These are phyloP conservation scores for Nadsonia starkeyi-henricii DNA, from an alignment of 1,139 yeast species.

Conservation along the genomic window DNA sequence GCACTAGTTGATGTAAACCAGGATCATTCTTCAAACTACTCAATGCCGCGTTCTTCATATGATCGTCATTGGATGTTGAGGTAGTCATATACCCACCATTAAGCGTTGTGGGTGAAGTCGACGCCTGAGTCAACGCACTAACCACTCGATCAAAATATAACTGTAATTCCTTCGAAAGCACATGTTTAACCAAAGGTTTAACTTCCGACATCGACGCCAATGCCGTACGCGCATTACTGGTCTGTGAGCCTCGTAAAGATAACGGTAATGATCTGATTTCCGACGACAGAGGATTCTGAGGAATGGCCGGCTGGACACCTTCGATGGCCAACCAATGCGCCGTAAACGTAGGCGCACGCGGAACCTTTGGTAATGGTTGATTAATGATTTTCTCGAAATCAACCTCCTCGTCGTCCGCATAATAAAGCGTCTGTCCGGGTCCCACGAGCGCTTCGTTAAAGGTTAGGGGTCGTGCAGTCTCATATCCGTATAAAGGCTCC, in stretches of 20 bases:
- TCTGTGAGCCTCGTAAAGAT: conserved; percentile 28
- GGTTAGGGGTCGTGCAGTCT: conserved; percentile 37
- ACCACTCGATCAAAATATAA: conserved; percentile 85
- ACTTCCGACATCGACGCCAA: conserved; percentile 41
- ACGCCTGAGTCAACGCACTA: conserved; percentile 54
- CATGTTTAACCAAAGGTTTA: conserved; percentile 93
- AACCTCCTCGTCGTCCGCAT: conserved; percentile 80
- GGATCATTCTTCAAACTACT: conserved; percentile 81
- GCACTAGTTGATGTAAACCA: conserved; percentile 91
- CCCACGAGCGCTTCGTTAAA: conserved; percentile 80
- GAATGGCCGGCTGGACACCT: conserved; percentile 96
- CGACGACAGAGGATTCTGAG: conserved; percentile 83
- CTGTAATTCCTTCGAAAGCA: conserved; percentile 84
- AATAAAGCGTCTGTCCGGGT: conserved; percentile 88
- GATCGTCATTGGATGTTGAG: conserved; percentile 32
- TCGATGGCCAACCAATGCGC: conserved; percentile 99
- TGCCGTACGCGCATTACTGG: conserved; percentile 21
- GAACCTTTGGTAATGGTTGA: conserved; percentile 90
- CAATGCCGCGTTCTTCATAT: conserved; percentile 62
- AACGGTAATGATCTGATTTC: conserved; percentile 28
- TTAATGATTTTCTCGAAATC: conserved; percentile 90
- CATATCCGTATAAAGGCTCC: conserved; percentile 43
- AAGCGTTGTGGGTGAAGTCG: conserved; percentile 19
- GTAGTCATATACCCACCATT: conserved; percentile 12
- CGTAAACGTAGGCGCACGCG: conserved; percentile 80